Conservation (phyloP, 257 asterid species). For the Salvia splendens region DNA sequence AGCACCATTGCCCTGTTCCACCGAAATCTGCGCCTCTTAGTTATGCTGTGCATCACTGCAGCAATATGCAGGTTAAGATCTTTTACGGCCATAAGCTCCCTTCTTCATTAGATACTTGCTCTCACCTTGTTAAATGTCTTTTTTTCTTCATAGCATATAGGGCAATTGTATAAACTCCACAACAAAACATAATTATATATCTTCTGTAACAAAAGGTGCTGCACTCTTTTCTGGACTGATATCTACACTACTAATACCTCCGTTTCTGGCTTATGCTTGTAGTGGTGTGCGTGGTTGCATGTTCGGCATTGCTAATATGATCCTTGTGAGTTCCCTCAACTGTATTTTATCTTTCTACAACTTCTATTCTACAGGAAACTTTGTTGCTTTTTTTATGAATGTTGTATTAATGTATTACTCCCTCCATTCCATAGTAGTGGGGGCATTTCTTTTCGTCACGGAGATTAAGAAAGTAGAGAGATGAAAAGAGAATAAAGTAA, state of each 20-base stretch:
- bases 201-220: slow-evolving; percentile 9
- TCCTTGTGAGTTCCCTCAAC: slow-evolving; percentile 66
- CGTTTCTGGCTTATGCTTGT: slow-evolving; percentile 40
- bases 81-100: slow-evolving; percentile 63
- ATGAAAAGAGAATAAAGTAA: too few relatives aligned
- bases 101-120: slow-evolving; percentile 36
- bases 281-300: slow-evolving; percentile 88
- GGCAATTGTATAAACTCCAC: slow-evolving; percentile 10
- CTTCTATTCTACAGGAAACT: slow-evolving; percentile 15
- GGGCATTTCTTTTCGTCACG: too few relatives aligned
- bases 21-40: slow-evolving; percentile 67
- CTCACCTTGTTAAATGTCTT: slow-evolving; percentile 16
- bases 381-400: slow-evolving; percentile 23
- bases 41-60: slow-evolving; percentile 62
- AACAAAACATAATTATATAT: slow-evolving; percentile 7
- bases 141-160: slow-evolving; percentile 5
- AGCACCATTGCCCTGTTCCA: slow-evolving; percentile 62
- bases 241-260: slow-evolving; percentile 36
- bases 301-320: slow-evolving; percentile 92
- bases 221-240: slow-evolving; percentile 22
- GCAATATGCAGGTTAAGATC: slow-evolving; percentile 93
- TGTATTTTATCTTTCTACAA: slow-evolving; percentile 12
- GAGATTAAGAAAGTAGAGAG: too few relatives aligned
- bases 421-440: too few relatives aligned
- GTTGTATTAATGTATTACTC: not conserved